Conservation (phyloP, 2,329 filamentous ascomycete species). For the Fusarium oligoseptatum region DNA sequence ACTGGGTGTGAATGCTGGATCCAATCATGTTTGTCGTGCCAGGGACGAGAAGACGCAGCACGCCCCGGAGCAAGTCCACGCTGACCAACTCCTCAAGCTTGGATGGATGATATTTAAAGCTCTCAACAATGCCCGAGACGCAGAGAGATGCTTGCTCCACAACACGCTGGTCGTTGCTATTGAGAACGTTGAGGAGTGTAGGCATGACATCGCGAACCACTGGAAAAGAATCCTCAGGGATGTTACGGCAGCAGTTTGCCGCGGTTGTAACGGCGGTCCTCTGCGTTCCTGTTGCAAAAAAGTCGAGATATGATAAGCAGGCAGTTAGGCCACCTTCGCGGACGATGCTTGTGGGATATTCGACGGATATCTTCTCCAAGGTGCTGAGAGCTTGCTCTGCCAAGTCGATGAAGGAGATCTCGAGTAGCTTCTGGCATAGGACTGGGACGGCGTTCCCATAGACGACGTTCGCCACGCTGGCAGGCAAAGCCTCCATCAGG, state of each 20-base stretch:
- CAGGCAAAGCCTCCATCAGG: conserved; percentile 95
- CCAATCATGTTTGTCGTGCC: conserved; percentile 97
- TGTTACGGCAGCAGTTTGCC: conserved; percentile 97
- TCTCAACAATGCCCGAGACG: conserved; percentile 95
- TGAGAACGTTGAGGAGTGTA: conserved; percentile 88
- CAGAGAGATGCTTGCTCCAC: conserved; percentile 97
- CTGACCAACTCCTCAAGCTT: conserved; percentile 95
- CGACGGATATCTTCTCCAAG: conserved; percentile 95
- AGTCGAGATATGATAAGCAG: conserved; percentile 96
- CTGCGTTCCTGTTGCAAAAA: conserved; percentile 97
- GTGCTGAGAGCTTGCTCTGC: conserved; percentile 98
- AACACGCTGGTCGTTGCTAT: conserved; percentile 94
- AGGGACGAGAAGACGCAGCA: conserved; percentile 88
- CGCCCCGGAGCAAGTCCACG: conserved; percentile 84
- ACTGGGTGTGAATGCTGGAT: conserved; percentile 94
- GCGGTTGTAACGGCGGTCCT: conserved; percentile 96
- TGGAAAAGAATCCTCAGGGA: conserved; percentile 91
- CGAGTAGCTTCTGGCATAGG: conserved; percentile 92
- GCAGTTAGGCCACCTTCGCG: conserved; percentile 94
- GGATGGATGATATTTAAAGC: conserved; percentile 88
- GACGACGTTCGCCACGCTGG: conserved; percentile 93
- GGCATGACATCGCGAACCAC: conserved; percentile 97
- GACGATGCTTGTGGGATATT: conserved; percentile 95
- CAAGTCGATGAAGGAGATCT: conserved; percentile 97
- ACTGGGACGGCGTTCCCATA: conserved; percentile 97